These are phyloP conservation scores for Claviceps sorghi DNA, from an alignment of 2,329 filamentous ascomycete genomes.

Conservation along the genomic window DNA sequence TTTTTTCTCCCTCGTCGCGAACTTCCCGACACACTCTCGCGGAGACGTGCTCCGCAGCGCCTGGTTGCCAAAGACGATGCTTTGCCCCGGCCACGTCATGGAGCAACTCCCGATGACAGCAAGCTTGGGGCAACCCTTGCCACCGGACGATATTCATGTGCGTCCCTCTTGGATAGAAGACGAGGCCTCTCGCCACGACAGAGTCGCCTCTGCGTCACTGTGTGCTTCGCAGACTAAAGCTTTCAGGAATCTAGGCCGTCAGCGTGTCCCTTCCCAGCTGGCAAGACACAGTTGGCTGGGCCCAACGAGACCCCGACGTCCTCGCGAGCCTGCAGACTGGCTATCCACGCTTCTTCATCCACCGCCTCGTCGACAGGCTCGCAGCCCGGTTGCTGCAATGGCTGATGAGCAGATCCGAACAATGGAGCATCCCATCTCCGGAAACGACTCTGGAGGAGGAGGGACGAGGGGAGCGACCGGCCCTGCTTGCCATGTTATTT, in stretches of 20 bases:
- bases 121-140: neutral
- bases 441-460: neutral
- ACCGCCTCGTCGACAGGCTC: slow-evolving; percentile 11
- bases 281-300: slow-evolving; percentile 14
- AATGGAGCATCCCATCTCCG: neutral
- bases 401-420: neutral
- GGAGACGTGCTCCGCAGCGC: neutral
- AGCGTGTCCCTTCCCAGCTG: slow-evolving; percentile 18
- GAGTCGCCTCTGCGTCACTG: neutral
- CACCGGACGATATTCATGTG: neutral
- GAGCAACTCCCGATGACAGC: neutral
- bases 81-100: neutral
- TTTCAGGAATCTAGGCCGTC: slow-evolving; percentile 9
- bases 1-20: slow-evolving; percentile 2
- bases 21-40: slow-evolving; percentile 13
- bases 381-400: slow-evolving; percentile 9
- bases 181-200: too few relatives aligned
- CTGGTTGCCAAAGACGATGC: neutral
- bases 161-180: neutral
- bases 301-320: slow-evolving; percentile 9
- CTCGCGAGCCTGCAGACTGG: slow-evolving; percentile 12
- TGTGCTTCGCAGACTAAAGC: neutral
- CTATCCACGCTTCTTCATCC: slow-evolving; percentile 16
- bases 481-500: slow-evolving; percentile 7
- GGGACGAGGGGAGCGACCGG: neutral